These are phyloP conservation scores for Bretziella fagacearum DNA, from an alignment of 2,329 filamentous ascomycete genomes.

Conservation along the genomic window DNA sequence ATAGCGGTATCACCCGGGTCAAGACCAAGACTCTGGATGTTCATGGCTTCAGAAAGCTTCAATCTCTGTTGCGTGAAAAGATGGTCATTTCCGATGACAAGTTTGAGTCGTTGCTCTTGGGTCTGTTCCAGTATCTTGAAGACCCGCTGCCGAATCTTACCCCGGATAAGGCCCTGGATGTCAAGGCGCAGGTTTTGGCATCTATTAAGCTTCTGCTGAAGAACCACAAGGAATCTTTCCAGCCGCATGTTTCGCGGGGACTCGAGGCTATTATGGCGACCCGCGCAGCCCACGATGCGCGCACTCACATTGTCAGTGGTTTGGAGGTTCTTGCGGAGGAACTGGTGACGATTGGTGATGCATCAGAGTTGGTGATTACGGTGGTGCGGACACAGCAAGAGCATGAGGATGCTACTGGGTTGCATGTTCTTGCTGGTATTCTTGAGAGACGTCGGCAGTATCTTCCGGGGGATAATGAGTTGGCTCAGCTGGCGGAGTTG, in stretches of 20 bases:
- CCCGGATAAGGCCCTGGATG: constrained; percentile 50
- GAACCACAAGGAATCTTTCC: constrained; percentile 47
- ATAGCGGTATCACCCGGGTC: constrained; percentile 59
- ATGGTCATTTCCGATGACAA: constrained; percentile 48
- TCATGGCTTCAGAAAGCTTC: constrained; percentile 63
- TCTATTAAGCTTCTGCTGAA: constrained; percentile 58
- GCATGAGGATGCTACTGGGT: constrained; percentile 36
- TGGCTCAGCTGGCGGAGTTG: constrained; percentile 33
- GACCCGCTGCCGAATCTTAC: constrained; percentile 36
- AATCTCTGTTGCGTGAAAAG: constrained; percentile 53
- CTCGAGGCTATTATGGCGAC: constrained; percentile 50
- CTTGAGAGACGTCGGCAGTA: constrained; percentile 33
- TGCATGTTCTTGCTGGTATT: constrained; percentile 44
- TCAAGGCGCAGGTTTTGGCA: constrained; percentile 57
- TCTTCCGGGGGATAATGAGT: constrained; percentile 33
- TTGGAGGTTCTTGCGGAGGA: constrained; percentile 59
- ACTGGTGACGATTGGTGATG: constrained; percentile 48
- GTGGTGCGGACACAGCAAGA: constrained; percentile 32
- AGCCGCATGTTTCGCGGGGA: constrained; percentile 48
- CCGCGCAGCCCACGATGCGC: constrained; percentile 48
- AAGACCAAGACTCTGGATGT: constrained; percentile 57
- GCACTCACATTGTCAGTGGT: constrained; percentile 55
- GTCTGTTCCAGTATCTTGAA: constrained; percentile 56
- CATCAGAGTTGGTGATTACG: constrained; percentile 40
- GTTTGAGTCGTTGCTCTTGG: constrained; percentile 49